These are phyloP conservation scores for Carnegiea gigantea DNA, from an alignment of 179 eudicot genomes.

Conservation along the genomic window DNA sequence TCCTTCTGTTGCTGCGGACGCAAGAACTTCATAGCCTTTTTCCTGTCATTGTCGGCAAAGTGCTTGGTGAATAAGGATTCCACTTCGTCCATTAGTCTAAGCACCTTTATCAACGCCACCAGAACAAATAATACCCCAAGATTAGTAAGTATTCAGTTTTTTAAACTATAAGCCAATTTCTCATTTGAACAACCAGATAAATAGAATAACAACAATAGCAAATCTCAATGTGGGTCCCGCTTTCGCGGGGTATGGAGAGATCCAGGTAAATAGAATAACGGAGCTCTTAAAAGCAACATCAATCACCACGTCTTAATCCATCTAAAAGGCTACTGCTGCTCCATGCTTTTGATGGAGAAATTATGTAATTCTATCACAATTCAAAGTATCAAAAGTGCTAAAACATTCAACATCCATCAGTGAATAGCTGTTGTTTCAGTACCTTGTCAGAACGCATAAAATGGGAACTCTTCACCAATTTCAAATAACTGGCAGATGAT, in stretches of 20 bases:
- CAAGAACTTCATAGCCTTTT: constrained; percentile 94
- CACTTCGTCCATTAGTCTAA: constrained; percentile 90
- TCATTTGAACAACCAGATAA: no score
- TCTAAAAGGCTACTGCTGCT: not conserved
- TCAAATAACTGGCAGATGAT: constrained; percentile 61
- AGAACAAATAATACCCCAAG: constrained; percentile 9
- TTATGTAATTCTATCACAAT: not conserved
- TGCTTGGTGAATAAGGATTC: constrained; percentile 91
- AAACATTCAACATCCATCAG: not conserved
- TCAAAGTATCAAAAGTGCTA: not conserved
- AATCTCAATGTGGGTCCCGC: no score
- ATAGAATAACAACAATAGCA: not conserved
- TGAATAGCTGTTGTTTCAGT: constrained; percentile 15
- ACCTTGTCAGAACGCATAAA: constrained; percentile 92
- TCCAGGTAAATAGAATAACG: not conserved
- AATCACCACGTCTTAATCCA: not conserved
- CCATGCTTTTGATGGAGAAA: not conserved
- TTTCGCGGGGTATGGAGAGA: not conserved
- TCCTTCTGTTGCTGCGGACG: constrained; percentile 80
- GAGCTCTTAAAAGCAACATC: constrained; percentile 5
- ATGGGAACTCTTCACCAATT: constrained; percentile 67
- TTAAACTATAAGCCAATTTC: not conserved
- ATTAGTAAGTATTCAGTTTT: constrained; percentile 7
- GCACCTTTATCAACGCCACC: constrained; percentile 61
- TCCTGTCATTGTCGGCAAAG: constrained; percentile 86